Percentiles rank a stretch among this genome's conserved stretches.
These are phyloP conservation scores for Xylaria intraflava DNA, from an alignment of 495 filamentous ascomycete genomes.

Conservation along the genomic window DNA sequence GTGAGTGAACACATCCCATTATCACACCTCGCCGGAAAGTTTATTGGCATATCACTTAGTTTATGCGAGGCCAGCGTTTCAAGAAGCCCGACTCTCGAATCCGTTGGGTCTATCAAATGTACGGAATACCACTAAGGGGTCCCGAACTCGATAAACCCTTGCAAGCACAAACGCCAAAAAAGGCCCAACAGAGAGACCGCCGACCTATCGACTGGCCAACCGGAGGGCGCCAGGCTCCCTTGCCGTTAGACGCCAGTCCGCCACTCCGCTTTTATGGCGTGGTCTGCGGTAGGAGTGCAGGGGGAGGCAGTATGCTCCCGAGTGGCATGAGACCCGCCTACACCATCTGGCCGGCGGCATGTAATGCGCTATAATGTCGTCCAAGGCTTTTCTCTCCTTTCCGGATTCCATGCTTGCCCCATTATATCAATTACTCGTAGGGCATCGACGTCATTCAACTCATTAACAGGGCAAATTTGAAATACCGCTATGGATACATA, in stretches of 20 bases:
- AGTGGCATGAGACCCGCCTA: constrained; percentile 9
- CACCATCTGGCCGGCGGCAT: background rate
- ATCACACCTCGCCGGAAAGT: background rate
- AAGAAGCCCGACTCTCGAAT: no score
- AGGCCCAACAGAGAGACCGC: background rate
- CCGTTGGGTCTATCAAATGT: no score
- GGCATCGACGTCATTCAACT: background rate
- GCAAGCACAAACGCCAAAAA: background rate
- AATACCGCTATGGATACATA: background rate
- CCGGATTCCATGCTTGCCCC: background rate
- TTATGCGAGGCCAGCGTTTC: no score
- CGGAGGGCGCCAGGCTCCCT: background rate
- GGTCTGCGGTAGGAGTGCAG: background rate
- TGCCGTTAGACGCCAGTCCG: constrained; percentile 6
- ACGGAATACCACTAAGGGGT: no score
- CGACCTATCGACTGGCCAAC: background rate
- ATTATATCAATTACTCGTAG: background rate
- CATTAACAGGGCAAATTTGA: background rate
- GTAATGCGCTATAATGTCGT: no score
- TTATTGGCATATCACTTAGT: no score
- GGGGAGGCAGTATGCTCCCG: no score
- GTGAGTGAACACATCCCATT: background rate
- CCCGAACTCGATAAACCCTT: no score
- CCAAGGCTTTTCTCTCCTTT: background rate
- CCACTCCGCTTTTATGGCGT: background rate